Conservation (phyloP, 768 basidiomycete species). For the Auricularia auricula-judae region DNA sequence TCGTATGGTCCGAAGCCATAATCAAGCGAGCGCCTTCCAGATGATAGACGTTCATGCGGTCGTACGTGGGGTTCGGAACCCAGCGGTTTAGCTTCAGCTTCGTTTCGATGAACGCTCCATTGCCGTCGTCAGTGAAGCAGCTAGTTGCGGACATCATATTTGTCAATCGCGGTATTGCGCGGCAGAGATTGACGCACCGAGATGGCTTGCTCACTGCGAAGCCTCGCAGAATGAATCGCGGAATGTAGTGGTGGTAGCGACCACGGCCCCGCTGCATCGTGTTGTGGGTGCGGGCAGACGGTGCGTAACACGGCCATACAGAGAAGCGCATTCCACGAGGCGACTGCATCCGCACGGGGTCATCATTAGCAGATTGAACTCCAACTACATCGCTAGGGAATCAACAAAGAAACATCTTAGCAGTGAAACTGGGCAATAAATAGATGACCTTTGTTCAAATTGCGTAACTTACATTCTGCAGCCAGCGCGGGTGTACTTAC, state of each 20-base stretch:
- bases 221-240: slow-evolving; percentile 4
- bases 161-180: background rate
- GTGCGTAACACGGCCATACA: too few species aligned
- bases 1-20: background rate
- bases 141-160: background rate
- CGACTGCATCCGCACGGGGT: too few species aligned
- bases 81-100: background rate
- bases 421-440: too few species aligned
- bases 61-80: background rate
- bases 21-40: background rate
- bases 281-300: background rate
- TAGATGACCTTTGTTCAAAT: too few species aligned
- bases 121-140: background rate
- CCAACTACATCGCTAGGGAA: too few species aligned
- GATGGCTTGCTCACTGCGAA: background rate
- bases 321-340: too few species aligned
- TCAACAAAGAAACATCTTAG: too few species aligned
- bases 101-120: background rate
- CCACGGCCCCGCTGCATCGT: background rate
- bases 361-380: too few species aligned
- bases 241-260: slow-evolving; percentile 4
- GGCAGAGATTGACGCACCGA: background rate
- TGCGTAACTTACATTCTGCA: too few species aligned
- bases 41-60: slow-evolving; percentile 5
- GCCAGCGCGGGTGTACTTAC: too few species aligned